Evolutionary conservation across 2,329 filamentous ascomycete genomes (phyloP).

Genomic region (Rutstroemia sp.): DNA sequence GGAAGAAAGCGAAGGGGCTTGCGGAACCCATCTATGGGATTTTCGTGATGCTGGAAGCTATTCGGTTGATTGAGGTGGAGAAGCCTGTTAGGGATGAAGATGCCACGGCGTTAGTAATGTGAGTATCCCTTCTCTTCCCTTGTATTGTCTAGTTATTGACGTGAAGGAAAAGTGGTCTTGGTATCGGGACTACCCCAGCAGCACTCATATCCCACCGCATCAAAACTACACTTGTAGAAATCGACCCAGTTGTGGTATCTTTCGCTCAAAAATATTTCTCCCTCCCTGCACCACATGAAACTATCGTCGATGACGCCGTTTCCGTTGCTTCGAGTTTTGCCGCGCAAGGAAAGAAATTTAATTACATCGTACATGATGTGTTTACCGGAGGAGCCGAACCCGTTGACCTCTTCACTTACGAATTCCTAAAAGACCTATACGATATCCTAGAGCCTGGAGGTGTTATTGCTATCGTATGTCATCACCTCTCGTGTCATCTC

Average conservation of each 20-base stretch:
- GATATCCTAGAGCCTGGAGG: conserved; percentile 69
- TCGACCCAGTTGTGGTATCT: conserved; percentile 81
- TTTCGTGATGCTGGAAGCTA: conserved; percentile 92
- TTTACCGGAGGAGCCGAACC: conserved; percentile 96
- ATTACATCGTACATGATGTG: conserved; percentile 96
- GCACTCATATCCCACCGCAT: conserved; percentile 83
- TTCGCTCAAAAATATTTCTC: conserved; percentile 80
- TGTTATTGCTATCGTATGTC: conserved; percentile 74
- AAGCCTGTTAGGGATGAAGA: conserved; percentile 48
- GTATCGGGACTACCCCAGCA: conserved; percentile 84
- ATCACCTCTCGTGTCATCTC: background rate
- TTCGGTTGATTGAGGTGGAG: conserved; percentile 65
- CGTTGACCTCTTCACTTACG: conserved; percentile 74
- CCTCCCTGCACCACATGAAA: conserved; percentile 67
- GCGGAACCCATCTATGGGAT: conserved; percentile 89
- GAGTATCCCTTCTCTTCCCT: conserved; percentile 32
- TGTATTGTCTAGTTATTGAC: background rate
- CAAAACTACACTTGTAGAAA: conserved; percentile 88
- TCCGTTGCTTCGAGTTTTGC: conserved; percentile 50
- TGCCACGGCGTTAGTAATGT: conserved; percentile 80
- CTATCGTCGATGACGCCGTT: conserved; percentile 77
- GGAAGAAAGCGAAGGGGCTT: conserved; percentile 56
- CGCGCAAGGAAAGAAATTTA: conserved; percentile 46
- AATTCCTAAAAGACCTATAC: conserved; percentile 69
- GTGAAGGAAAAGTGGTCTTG: conserved; percentile 58